phyloP scores from a whole-genome alignment of 2,329 filamentous ascomycete species.

The Aureobasidium sp. region DNA sequence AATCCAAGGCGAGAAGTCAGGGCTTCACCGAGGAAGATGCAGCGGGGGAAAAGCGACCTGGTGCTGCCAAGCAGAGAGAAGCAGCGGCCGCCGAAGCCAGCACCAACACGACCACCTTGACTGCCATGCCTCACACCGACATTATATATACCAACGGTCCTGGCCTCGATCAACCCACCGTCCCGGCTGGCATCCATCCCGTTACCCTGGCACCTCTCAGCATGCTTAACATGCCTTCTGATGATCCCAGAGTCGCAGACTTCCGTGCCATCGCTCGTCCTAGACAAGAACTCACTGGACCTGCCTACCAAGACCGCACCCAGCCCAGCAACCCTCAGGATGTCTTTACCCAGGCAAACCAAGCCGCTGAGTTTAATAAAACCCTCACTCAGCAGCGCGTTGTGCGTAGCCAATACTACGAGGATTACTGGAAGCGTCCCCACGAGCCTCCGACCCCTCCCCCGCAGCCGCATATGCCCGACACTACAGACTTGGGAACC shows the following conservation, averaged over 20 bases:
- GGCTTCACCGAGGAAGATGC: slow-evolving; percentile 96
- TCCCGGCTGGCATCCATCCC: slow-evolving; percentile 57
- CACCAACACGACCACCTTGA: slow-evolving; percentile 45
- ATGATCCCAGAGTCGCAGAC: slow-evolving; percentile 70
- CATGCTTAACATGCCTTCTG: slow-evolving; percentile 74
- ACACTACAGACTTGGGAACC: slow-evolving; percentile 30
- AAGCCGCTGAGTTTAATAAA: slow-evolving; percentile 87
- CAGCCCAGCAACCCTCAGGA: slow-evolving; percentile 68
- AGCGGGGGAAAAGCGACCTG: slow-evolving; percentile 91
- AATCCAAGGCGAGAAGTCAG: slow-evolving; percentile 92
- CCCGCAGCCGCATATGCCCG: slow-evolving; percentile 32
- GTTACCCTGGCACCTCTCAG: slow-evolving; percentile 65
- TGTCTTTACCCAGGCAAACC: slow-evolving; percentile 75
- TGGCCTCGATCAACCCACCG: slow-evolving; percentile 25
- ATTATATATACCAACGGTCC: slow-evolving; percentile 68
- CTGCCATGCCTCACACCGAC: slow-evolving; percentile 65
- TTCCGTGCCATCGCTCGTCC: slow-evolving; percentile 77
- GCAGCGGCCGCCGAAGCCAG: slow-evolving; percentile 59
- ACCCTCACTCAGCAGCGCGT: slow-evolving; percentile 70
- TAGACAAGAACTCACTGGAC: slow-evolving; percentile 80
- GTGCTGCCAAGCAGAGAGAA: slow-evolving; percentile 80
- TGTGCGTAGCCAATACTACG: slow-evolving; percentile 69
- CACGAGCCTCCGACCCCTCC: slow-evolving; percentile 63
- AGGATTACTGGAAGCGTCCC: slow-evolving; percentile 71
- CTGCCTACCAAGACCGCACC: slow-evolving; percentile 79